Conservation (phyloP, 78 protist species). For the Protostelium mycophagum region DNA sequence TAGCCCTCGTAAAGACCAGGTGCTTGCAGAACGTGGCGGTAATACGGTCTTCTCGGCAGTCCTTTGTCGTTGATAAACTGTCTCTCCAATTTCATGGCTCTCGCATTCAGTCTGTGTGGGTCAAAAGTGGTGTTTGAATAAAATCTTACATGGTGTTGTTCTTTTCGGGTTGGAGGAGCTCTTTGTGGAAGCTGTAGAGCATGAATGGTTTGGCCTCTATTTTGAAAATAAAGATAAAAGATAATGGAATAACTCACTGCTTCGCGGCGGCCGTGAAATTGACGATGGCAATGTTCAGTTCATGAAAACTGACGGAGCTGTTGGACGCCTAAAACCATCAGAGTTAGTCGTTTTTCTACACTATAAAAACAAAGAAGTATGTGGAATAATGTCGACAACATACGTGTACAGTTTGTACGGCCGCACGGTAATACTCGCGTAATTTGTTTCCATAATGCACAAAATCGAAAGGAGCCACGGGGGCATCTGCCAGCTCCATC, state of each 20-base stretch:
- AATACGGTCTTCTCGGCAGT: neutral
- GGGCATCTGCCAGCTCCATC: neutral
- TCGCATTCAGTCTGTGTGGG: neutral
- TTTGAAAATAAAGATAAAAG: neutral
- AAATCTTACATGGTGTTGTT: too few relatives aligned
- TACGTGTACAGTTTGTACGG: too few relatives aligned
- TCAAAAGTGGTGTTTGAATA: too few relatives aligned
- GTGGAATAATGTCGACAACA: too few relatives aligned
- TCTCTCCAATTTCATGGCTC: neutral
- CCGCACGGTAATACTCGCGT: neutral
- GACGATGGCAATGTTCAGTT: neutral
- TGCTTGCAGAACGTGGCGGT: conserved; percentile 3
- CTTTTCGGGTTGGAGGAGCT: neutral
- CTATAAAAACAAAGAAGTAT: too few relatives aligned
- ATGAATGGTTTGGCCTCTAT: neutral
- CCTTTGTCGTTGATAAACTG: neutral
- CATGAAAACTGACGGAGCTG: neutral
- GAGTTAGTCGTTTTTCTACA: too few relatives aligned
- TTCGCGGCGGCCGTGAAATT: neutral
- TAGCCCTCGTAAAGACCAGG: conserved; percentile 6
- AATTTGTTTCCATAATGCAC: neutral
- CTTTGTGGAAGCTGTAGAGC: neutral
- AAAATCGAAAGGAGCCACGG: neutral
- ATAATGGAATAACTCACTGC: neutral
- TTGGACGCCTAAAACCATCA: neutral